Evolutionary conservation across 225 moss, liverwort and hornwort genomes (phyloP), one percentile per base, ranked within the genome.

Genomic region (Marchantia polymorpha): DNA sequence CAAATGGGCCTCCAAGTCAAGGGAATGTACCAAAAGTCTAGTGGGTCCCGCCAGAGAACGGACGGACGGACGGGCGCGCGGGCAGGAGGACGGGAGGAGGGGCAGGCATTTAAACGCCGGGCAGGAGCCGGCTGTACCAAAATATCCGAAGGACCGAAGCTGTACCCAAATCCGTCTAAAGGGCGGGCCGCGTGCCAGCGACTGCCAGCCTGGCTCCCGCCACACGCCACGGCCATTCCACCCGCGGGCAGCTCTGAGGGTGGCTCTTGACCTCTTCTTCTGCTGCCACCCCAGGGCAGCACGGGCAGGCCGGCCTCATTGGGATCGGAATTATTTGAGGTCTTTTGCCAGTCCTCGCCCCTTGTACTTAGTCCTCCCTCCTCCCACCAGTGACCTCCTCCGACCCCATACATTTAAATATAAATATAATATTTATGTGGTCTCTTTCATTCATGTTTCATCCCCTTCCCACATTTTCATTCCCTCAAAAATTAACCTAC

Each of bases 141-240:
- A 68, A 68, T 68, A 68, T 68, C 68, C 68, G 29, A 68, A 68
- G 49, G 71, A 48, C 47, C 47, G 47, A 10, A 50, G 71, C 71
- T 71, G 49, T 73, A 73, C n/a, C 52, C 26, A 73, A 73, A 53
- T 53, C 12, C 51, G 16, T 26, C 52, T 16, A 53, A 51, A 73
- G 25, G 73, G 73, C 19, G 52, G 39, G 73, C 52, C 53, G 56
- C 22, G 61, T 63, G 64, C 77, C 77, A 64, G 48, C 52, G 9
- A 77, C 64, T 11, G 61, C 77, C 77, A 77, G 77, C 61, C 76
- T 77, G 77, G 77, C 64, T 77, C 77, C 63, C 77, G 77, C 77
- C 77, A 77, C 63, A 61, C n/a, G 47, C 77, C 64, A 64, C 7
- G 53, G 74, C 27, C 46, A 15, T 64, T 52, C 74, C 29, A 52